phyloP scores from a whole-genome alignment of 2,329 filamentous ascomycete genomes.

The Fusarium brachygibbosum region DNA sequence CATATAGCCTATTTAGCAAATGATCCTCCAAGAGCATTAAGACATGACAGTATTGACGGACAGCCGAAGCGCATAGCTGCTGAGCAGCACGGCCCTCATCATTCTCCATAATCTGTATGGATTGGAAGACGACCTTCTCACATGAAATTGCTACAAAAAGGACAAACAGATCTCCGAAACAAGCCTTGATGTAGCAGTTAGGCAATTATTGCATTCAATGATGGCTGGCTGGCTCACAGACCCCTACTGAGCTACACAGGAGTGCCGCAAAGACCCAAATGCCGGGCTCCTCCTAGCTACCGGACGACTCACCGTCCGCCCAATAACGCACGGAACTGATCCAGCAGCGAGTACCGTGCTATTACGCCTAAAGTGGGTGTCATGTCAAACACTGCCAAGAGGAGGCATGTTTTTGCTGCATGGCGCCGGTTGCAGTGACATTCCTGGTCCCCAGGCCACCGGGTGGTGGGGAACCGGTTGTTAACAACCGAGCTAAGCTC shows the following conservation, averaged over 20 bases:
- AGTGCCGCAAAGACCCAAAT: background rate
- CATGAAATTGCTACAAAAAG: background rate
- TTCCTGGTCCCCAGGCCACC: too few relatives aligned
- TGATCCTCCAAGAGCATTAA: background rate
- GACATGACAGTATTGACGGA: background rate
- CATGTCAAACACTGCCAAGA: too few relatives aligned
- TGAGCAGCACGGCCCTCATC: background rate
- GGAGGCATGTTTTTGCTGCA: too few relatives aligned
- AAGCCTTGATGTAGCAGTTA: background rate
- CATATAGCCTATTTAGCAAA: background rate
- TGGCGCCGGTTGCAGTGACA: too few relatives aligned
- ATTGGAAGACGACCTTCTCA: background rate
- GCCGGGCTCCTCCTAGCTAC: background rate
- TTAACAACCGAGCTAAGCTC: too few relatives aligned
- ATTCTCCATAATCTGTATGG: background rate
- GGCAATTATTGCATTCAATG: background rate
- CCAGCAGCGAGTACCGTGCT: background rate
- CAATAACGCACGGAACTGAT: background rate
- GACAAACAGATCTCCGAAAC: background rate
- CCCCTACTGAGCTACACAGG: background rate
- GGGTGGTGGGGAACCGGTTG: too few relatives aligned
- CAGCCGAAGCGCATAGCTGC: background rate
- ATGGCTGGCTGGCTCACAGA: background rate
- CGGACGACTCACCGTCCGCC: background rate
- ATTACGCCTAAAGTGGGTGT: background rate